These are phyloP conservation scores for Alliaria petiolata DNA, from an alignment of 345 rosid genomes.

Conservation along the genomic window DNA sequence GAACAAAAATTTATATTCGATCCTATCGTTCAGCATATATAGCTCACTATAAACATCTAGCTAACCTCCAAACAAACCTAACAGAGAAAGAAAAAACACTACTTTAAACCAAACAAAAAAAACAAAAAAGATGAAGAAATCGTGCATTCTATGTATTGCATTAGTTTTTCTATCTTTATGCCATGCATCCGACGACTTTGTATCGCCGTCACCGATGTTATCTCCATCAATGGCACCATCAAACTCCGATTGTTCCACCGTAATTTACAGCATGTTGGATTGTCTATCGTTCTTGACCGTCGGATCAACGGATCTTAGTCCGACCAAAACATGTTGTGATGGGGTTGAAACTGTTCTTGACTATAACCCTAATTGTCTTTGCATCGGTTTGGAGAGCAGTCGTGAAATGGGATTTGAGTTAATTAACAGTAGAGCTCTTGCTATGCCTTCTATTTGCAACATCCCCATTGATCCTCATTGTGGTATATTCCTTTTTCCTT, in stretches of 20 bases:
- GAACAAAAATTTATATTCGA: no score
- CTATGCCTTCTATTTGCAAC: constrained; percentile 32
- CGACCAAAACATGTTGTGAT: neutral
- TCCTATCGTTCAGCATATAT: no score
- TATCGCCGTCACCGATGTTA: neutral
- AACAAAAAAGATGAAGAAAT: neutral
- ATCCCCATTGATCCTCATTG: constrained; percentile 20
- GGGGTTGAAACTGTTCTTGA: constrained; percentile 31
- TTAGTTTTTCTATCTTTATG: no score
- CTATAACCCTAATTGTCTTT: constrained; percentile 27
- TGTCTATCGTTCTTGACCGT: constrained; percentile 8
- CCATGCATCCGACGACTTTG: no score
- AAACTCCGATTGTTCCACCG: constrained; percentile 6
- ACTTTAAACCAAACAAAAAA: neutral
- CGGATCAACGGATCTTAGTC: neutral
- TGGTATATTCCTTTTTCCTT: constrained; percentile 1
- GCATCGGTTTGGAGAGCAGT: constrained; percentile 29
- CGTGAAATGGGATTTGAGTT: constrained; percentile 31
- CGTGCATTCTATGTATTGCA: no score
- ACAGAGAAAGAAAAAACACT: no score
- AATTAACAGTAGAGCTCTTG: constrained; percentile 28
- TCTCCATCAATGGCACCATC: neutral
- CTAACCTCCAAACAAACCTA: no score
- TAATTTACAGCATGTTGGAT: constrained; percentile 8
- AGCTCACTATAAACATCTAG: no score